Conservation (phyloP, 495 filamentous ascomycete species). For the Tuber magnatum region DNA sequence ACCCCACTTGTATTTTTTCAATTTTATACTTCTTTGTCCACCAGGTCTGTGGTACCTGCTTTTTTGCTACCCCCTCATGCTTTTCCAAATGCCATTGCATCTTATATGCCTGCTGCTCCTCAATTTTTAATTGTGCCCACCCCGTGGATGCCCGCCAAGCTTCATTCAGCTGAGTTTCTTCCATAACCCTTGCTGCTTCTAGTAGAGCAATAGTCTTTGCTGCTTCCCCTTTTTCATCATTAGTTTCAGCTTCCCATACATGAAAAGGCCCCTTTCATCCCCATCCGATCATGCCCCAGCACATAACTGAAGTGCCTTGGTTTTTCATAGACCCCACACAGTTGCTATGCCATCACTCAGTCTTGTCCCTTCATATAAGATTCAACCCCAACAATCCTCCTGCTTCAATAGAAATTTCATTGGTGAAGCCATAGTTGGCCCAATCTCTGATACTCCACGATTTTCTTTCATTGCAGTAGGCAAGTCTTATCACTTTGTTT, state of each 20-base stretch:
- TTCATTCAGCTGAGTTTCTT: neutral
- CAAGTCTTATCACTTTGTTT: neutral
- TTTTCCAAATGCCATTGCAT: too few species aligned
- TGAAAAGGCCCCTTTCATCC: conserved; percentile 5
- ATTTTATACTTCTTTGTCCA: conserved; percentile 9
- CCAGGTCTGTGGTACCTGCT: neutral
- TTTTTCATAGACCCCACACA: neutral
- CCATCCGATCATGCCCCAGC: conserved; percentile 4
- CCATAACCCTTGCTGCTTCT: neutral
- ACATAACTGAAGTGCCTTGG: neutral
- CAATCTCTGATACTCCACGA: neutral
- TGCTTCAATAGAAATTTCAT: neutral
- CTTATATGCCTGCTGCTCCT: too few species aligned
- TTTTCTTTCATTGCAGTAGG: neutral
- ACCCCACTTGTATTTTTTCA: neutral
- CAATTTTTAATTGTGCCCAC: neutral
- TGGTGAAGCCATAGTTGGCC: neutral
- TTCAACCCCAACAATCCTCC: neutral
- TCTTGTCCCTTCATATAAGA: neutral
- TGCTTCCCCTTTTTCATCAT: neutral
- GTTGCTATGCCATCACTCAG: neutral
- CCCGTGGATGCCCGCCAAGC: neutral
- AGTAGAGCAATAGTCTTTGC: neutral
- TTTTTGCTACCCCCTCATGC: too few species aligned
- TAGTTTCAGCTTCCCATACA: conserved; percentile 4